Evolutionary conservation across 345 rosid species (phyloP).

Genomic region (Pistacia integerrima): DNA sequence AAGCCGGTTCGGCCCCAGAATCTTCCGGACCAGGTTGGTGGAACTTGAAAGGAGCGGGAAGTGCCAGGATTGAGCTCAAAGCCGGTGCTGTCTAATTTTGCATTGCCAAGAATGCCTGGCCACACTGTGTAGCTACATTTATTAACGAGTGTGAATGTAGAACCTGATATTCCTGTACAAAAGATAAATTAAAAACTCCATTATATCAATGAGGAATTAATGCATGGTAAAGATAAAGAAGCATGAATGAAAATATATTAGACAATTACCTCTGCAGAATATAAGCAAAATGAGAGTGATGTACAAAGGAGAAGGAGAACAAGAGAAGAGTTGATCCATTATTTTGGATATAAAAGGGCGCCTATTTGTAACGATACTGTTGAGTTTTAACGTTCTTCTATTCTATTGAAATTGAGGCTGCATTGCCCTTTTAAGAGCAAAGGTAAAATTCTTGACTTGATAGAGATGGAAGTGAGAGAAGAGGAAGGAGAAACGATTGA

Average conservation of each 20-base stretch:
- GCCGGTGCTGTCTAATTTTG: constrained; percentile 51
- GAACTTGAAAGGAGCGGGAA: constrained; percentile 52
- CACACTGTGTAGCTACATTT: constrained; percentile 65
- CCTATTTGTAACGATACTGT: neutral
- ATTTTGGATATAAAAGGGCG: neutral
- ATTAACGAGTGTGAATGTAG: constrained; percentile 57
- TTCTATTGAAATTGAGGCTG: neutral
- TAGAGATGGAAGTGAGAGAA: neutral
- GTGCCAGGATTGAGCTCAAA: constrained; percentile 52
- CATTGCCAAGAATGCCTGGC: constrained; percentile 74
- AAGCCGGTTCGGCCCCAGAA: constrained; percentile 73
- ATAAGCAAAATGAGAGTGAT: constrained; percentile 34
- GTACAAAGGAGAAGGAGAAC: constrained; percentile 6
- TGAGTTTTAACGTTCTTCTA: neutral
- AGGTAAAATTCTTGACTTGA: constrained; percentile 10
- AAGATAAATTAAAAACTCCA: neutral
- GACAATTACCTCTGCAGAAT: constrained; percentile 37
- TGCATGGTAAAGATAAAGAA: neutral
- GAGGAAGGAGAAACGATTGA: neutral
- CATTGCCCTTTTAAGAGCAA: neutral
- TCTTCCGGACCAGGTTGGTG: constrained; percentile 71
- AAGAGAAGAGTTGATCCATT: constrained; percentile 31
- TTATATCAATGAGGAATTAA: neutral
- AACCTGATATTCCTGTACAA: constrained; percentile 45
- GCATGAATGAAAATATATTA: neutral